phyloP scores from a whole-genome alignment of 768 basidiomycete genomes.

The Pleurotus eryngii region DNA sequence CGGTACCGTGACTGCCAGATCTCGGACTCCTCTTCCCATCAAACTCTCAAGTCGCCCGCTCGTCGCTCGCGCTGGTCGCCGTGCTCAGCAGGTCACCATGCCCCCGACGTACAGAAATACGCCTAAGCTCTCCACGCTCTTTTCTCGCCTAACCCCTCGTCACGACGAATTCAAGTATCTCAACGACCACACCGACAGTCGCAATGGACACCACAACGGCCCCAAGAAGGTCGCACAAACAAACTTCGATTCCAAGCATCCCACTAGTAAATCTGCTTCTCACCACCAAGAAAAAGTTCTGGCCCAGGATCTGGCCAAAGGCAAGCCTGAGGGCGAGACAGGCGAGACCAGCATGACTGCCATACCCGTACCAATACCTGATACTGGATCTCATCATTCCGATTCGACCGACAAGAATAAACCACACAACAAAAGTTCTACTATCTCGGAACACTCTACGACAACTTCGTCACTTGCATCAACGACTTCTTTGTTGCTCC shows the following conservation, averaged over 20 bases:
- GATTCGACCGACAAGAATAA: constrained; percentile 12
- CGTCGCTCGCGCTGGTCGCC: constrained; percentile 11
- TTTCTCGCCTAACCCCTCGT: not conserved
- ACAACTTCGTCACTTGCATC: constrained; percentile 9
- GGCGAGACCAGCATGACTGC: constrained; percentile 29
- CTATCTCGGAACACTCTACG: constrained; percentile 17
- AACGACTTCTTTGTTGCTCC: not conserved
- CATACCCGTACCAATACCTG: constrained; percentile 50
- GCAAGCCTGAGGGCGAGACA: constrained; percentile 11
- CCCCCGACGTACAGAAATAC: not conserved
- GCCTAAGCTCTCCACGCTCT: not conserved
- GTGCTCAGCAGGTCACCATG: constrained; percentile 3
- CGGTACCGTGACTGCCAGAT: too few species aligned
- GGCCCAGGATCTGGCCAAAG: constrained; percentile 8
- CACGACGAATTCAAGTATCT: not conserved
- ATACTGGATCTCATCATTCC: constrained; percentile 28
- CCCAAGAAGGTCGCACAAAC: not conserved
- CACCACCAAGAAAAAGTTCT: not conserved
- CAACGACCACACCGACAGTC: not conserved
- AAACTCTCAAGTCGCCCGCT: not conserved
- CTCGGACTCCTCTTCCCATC: not conserved
- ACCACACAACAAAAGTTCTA: constrained; percentile 21
- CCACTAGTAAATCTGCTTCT: not conserved
- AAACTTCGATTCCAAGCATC: not conserved
- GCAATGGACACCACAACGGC: not conserved